phyloP scores from a whole-genome alignment of 2,329 filamentous ascomycete species.

The Immersiporthe knoxdaviesiana region DNA sequence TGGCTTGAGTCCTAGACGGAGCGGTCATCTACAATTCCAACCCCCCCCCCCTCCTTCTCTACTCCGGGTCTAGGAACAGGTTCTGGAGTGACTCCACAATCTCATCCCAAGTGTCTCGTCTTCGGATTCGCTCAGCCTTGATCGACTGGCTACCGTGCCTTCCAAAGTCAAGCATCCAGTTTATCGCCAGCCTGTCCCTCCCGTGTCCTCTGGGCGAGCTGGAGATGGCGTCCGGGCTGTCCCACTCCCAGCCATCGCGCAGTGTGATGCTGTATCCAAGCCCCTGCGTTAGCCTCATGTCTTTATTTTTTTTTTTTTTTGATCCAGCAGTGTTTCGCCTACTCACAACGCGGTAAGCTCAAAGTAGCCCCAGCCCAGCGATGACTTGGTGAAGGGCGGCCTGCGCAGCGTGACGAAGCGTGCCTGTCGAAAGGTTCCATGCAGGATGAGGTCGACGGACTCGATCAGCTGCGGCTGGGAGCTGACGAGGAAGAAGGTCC shows the following conservation, averaged over 20 bases:
- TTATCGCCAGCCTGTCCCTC: conserved; percentile 11
- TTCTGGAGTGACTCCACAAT: conserved; percentile 2
- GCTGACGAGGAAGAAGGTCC: conserved; percentile 15
- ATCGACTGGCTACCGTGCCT: conserved; percentile 6
- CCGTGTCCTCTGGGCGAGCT: neutral
- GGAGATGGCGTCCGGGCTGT: neutral
- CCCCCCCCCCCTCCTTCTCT: neutral
- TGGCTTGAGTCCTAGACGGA: no score
- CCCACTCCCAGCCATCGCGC: conserved; percentile 20
- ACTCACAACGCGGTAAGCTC: conserved; percentile 5
- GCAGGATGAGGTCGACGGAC: conserved; percentile 20
- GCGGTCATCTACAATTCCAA: no score
- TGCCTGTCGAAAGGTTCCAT: conserved; percentile 7
- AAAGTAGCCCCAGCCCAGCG: conserved; percentile 18
- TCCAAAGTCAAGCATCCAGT: conserved; percentile 9
- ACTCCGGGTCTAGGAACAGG: neutral
- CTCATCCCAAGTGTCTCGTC: neutral
- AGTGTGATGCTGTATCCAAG: conserved; percentile 13
- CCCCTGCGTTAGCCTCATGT: neutral
- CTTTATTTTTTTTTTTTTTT: neutral
- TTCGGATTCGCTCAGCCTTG: neutral
- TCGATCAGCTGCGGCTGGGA: conserved; percentile 13
- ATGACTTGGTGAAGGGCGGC: conserved; percentile 19
- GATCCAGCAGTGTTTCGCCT: neutral
- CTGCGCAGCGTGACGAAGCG: conserved; percentile 19